Evolutionary conservation across 306 rosid species (phyloP).

Genomic region (Cajanus cajan): DNA sequence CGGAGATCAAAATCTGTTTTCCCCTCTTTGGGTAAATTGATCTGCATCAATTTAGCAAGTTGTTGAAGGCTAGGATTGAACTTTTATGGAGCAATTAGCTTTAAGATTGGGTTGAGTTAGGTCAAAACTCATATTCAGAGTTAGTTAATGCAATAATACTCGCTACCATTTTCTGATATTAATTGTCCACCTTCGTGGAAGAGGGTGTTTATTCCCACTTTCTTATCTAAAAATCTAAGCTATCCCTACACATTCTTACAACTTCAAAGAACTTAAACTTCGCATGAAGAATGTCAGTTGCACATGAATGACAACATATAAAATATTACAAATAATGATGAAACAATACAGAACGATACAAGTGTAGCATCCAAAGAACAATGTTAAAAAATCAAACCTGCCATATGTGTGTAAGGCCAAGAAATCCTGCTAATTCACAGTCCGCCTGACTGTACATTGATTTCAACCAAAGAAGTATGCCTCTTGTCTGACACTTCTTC

Average conservation of each 20-base stretch:
- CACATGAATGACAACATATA: neutral
- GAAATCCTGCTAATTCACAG: slow-evolving; percentile 81
- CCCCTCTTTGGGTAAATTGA: neutral
- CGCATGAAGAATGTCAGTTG: neutral
- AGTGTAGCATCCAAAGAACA: slow-evolving; percentile 6
- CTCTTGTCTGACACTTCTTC: slow-evolving; percentile 63
- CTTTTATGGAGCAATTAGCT: neutral
- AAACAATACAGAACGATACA: neutral
- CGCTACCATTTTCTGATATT: neutral
- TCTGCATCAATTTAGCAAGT: neutral
- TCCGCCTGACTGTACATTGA: slow-evolving; percentile 76
- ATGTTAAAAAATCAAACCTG: slow-evolving; percentile 61
- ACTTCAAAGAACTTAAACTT: neutral
- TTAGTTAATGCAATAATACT: neutral
- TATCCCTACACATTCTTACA: neutral
- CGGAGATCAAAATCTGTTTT: neutral
- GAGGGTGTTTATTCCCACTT: neutral
- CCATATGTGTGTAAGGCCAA: slow-evolving; percentile 86
- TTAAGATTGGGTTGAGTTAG: too few species aligned
- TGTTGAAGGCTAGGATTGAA: neutral
- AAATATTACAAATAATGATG: neutral
- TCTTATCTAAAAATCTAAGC: neutral
- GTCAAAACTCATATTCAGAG: too few species aligned
- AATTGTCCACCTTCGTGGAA: neutral
- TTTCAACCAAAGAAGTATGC: slow-evolving; percentile 83